A percentile compares a stretch with the other conserved stretches of the same genome.
phyloP scores from a whole-genome alignment of 73 alveolate genomes.

The Paramecium caudatum region DNA sequence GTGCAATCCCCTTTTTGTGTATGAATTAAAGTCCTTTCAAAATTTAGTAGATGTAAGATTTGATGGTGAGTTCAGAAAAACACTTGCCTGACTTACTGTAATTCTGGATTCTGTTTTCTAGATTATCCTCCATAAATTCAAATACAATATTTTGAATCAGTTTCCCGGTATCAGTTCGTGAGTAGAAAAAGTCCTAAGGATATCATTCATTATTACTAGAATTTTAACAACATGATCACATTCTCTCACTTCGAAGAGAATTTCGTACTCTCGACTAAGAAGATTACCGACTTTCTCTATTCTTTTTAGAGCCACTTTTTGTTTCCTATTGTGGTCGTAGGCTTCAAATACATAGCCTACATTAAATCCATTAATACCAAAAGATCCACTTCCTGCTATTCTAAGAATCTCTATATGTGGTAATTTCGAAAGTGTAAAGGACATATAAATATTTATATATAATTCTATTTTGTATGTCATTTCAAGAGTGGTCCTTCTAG shows the following conservation, averaged over 20 bases:
- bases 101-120: slow-evolving; percentile 86
- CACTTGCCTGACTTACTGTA: slow-evolving; percentile 75
- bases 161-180: slow-evolving; percentile 91
- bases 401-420: slow-evolving; percentile 81
- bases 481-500: slow-evolving; percentile 40
- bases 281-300: slow-evolving; percentile 92
- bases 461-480: slow-evolving; percentile 39
- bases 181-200: slow-evolving; percentile 84
- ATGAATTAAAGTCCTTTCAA: slow-evolving; percentile 69
- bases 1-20: slow-evolving; percentile 72
- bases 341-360: slow-evolving; percentile 96
- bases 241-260: slow-evolving; percentile 87
- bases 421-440: not conserved
- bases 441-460: not conserved
- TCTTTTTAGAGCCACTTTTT: slow-evolving; percentile 91
- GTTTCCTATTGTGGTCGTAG: slow-evolving; percentile 81
- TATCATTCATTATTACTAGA: slow-evolving; percentile 72
- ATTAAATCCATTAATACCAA: slow-evolving; percentile 76
- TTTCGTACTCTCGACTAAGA: slow-evolving; percentile 92
- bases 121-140: slow-evolving; percentile 91
- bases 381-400: slow-evolving; percentile 86
- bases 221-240: slow-evolving; percentile 89
- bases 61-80: slow-evolving; percentile 62
- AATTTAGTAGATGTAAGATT: slow-evolving; percentile 48
- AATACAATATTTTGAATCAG: slow-evolving; percentile 93